Base-by-base conservation (phyloP, 202 grass and related monocot genomes). In the Dendrocalamus latiflorus region DNA sequence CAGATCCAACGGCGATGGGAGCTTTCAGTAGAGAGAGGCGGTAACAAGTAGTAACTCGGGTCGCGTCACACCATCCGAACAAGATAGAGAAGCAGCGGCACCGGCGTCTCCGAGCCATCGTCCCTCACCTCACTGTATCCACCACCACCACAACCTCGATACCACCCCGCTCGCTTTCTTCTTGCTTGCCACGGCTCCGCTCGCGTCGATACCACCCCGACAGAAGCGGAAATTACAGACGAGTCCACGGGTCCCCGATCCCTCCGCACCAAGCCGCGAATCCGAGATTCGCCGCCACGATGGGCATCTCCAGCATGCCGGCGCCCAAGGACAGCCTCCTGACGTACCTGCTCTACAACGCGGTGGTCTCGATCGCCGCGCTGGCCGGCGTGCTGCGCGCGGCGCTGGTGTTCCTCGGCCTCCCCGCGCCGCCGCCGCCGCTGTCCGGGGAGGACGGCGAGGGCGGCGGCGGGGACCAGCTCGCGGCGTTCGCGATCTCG, bases 221-320 rank as follows among this genome's bases (percentile, higher is more conserved):
- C 34, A 53, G 3, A 73, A 66, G 3, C 33, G 26, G 39, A 77
- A 89, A 73, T 77, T 42, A 47, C 87, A 72, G 22, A 2, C 54
- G 11, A 68, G 82, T 77, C 65, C 87, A 6, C 72, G 55, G 36
- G 17, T 28, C 83, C 21, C 22, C 50, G 7, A 75, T 77, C 56
- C 54, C 67, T 66, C 62, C 33, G 30, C 62, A 22, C 66, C n/a
- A 12, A 14, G 7, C 10, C 14, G 25, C 1, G 15, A 10, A 49
- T 22, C 8, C 17, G 69, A 15, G 49, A 12, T 74, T 42, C 4
- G 17, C 26, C 47, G n/a, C 22, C 44, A 47, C 72, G 83, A 98
- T 98, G 92, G 95, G 95, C 62, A 72, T 98, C 38, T 93, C 85
- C 17, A 91, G 90, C 80, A 85, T 95, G 84, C 90, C 91, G 83